Evolutionary conservation across 1,284 basidiomycete species (phyloP).

Genomic region (Naganishia albida): DNA sequence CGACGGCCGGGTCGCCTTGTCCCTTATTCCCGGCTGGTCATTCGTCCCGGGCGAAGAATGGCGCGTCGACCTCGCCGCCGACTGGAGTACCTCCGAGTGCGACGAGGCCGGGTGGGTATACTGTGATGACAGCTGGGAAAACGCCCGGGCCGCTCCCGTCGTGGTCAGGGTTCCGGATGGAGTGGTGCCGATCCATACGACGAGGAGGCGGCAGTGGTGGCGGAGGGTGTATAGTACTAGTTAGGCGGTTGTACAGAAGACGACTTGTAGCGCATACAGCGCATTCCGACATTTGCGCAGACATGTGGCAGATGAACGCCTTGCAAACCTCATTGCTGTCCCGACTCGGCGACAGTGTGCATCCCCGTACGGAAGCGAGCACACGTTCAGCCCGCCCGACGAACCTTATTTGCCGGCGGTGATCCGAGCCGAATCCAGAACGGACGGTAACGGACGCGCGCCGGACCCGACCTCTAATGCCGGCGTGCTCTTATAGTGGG

Average conservation of each 20-base stretch:
- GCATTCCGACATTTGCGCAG: no score
- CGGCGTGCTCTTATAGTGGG: no score
- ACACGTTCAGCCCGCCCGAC: no score
- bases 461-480: no score
- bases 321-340: no score
- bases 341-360: no score
- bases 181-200: slow-evolving; percentile 36
- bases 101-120: slow-evolving; percentile 53
- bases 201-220: slow-evolving; percentile 47
- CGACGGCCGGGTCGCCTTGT: slow-evolving; percentile 41
- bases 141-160: not conserved
- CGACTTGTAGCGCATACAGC: not conserved
- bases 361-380: no score
- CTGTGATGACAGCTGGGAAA: slow-evolving; percentile 51
- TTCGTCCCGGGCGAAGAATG: slow-evolving; percentile 52
- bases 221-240: slow-evolving; percentile 41
- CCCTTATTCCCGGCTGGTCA: slow-evolving; percentile 47
- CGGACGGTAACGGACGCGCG: no score
- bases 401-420: no score
- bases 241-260: no score
- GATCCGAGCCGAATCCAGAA: no score
- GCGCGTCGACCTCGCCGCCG: slow-evolving; percentile 48
- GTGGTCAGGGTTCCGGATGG: slow-evolving; percentile 15
- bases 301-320: no score
- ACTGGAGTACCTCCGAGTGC: slow-evolving; percentile 47